A percentile compares a stretch with the other conserved stretches of the same genome.
phyloP scores from a whole-genome alignment of 2,329 filamentous ascomycete species.

The Penicillium janthinellum region DNA sequence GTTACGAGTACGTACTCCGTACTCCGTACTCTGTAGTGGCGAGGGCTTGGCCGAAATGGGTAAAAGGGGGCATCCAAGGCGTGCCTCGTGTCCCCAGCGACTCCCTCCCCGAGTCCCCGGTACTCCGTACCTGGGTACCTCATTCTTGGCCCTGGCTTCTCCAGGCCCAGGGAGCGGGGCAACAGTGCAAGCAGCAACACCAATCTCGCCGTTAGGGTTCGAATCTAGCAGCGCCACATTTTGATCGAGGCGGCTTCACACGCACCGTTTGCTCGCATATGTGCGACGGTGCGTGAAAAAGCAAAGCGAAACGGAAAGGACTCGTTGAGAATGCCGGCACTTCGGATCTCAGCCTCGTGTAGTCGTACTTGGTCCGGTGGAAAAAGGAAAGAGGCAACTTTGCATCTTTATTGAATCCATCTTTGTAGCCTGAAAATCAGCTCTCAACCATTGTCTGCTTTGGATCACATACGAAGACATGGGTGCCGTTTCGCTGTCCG shows the following conservation, averaged over 20 bases:
- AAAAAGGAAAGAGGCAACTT: neutral
- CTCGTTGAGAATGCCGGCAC: neutral
- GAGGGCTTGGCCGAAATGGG: constrained; percentile 16
- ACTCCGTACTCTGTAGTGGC: neutral
- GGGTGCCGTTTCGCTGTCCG: neutral
- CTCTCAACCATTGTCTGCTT: neutral
- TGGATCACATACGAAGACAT: neutral
- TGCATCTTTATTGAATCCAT: neutral
- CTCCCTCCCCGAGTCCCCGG: too few species aligned
- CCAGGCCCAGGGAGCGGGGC: neutral
- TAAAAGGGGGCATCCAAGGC: constrained; percentile 19
- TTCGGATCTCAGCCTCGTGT: neutral
- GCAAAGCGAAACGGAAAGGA: neutral
- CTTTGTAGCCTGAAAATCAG: too few species aligned
- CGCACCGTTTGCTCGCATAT: neutral
- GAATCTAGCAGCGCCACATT: constrained; percentile 1
- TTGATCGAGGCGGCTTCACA: neutral
- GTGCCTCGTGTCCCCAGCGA: constrained; percentile 18
- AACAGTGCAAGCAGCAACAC: neutral
- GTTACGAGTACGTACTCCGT: neutral
- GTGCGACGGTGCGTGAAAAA: neutral
- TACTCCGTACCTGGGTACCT: neutral
- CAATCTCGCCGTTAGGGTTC: constrained; percentile 8
- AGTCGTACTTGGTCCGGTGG: neutral
- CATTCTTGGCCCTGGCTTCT: constrained; percentile 17